Conservation (phyloP, 805 yeast genomes). For the Teunomyces lycoperdinae region DNA sequence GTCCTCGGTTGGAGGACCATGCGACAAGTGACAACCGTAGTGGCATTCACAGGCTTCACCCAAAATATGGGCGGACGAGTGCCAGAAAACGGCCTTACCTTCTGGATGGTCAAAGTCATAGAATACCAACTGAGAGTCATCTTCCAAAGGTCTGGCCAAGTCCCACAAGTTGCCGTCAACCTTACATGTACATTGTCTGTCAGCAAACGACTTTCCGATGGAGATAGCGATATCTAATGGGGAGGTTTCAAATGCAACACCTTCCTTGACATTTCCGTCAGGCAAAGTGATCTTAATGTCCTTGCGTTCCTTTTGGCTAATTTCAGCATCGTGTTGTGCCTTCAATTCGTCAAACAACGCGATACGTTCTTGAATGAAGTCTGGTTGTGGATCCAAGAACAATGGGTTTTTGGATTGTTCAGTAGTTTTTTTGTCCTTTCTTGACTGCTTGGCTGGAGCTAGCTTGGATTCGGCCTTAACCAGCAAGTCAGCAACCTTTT, state of each 20-base stretch:
- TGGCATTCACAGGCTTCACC: constrained; percentile 99
- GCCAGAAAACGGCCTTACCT: constrained; percentile 97
- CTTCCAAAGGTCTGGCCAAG: constrained; percentile 88
- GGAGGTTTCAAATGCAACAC: constrained; percentile 82
- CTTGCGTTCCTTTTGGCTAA: constrained; percentile 54
- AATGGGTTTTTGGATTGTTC: constrained; percentile 25
- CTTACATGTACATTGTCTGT: constrained; percentile 86
- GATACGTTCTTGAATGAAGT: constrained; percentile 75
- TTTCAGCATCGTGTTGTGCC: constrained; percentile 69
- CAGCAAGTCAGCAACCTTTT: constrained; percentile 46
- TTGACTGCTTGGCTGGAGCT: constrained; percentile 15
- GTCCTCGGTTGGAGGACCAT: constrained; percentile 96
- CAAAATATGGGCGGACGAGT: constrained; percentile 94
- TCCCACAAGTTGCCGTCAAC: constrained; percentile 94
- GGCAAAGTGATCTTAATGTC: constrained; percentile 78
- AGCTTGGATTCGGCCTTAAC: constrained; percentile 19
- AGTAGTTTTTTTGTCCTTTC: constrained; percentile 29
- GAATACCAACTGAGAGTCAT: constrained; percentile 65
- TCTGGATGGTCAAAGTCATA: constrained; percentile 92
- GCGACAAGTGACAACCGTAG: constrained; percentile 82
- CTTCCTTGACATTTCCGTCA: constrained; percentile 80
- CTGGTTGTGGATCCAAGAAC: constrained; percentile 74
- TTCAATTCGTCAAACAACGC: constrained; percentile 76
- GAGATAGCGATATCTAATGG: constrained; percentile 82
- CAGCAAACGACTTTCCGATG: constrained; percentile 84